Evolutionary conservation across 176 grass and related monocot genomes (phyloP).

Genomic region (Cocos nucifera): DNA sequence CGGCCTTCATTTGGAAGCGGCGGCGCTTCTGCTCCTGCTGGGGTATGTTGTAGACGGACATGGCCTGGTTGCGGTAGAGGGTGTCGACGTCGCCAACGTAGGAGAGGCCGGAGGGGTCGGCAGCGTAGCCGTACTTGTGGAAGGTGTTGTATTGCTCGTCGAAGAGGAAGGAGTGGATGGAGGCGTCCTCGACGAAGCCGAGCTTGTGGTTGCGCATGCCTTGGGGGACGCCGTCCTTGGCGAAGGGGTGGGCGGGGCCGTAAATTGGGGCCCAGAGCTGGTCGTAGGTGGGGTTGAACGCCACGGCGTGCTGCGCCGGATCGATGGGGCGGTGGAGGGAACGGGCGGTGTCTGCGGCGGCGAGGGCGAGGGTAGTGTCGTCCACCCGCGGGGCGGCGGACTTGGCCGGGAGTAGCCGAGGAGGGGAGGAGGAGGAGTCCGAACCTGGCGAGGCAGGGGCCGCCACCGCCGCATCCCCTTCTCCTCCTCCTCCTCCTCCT

Average conservation of each 20-base stretch:
- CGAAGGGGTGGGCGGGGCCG: conserved; percentile 73
- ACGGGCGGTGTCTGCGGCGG: conserved; percentile 32
- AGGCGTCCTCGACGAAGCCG: conserved; percentile 93
- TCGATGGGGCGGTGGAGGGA: conserved; percentile 59
- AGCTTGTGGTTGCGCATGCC: conserved; percentile 98
- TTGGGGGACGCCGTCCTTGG: conserved; percentile 54
- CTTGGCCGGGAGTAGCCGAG: conserved; percentile 45
- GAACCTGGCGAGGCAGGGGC: conserved; percentile 52
- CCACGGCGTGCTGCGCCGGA: conserved; percentile 58
- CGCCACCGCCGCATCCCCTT: conserved; percentile 1
- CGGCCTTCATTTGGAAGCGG: conserved; percentile 51
- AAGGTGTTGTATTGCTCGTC: conserved; percentile 99
- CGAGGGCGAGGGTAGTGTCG: conserved; percentile 77
- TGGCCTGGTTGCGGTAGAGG: conserved; percentile 29
- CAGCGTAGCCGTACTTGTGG: conserved; percentile 82
- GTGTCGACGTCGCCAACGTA: conserved; percentile 57
- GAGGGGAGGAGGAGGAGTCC: conserved; percentile 27
- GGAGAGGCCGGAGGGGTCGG: conserved; percentile 85
- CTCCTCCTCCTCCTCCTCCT: not conserved
- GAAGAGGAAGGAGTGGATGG: conserved; percentile 83
- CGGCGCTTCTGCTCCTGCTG: conserved; percentile 94
- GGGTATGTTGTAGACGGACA: conserved; percentile 89
- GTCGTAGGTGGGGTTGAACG: conserved; percentile 93
- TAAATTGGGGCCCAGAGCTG: conserved; percentile 93
- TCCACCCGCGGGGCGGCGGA: conserved; percentile 74